A percentile compares a stretch with the other conserved stretches of the same genome.
Evolutionary conservation across 2,329 filamentous ascomycete genomes (phyloP).

Genomic region (Monilinia fructicola): DNA sequence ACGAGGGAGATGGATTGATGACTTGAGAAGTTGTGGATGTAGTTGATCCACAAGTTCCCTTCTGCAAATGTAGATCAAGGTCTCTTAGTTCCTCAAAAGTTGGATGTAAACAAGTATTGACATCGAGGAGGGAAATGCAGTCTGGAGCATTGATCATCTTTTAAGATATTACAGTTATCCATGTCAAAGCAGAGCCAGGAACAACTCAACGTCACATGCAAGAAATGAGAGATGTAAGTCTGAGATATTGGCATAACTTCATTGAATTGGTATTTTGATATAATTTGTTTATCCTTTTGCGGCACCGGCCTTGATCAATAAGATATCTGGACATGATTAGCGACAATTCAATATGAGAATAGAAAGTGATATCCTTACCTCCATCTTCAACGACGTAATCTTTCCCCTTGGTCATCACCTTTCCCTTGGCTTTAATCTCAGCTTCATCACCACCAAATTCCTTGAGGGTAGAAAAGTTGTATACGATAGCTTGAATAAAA

Average conservation of each 20-base stretch:
- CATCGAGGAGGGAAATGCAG: not conserved
- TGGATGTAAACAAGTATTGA: too few relatives aligned
- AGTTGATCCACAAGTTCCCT: not conserved
- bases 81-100: too few relatives aligned
- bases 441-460: constrained; percentile 81
- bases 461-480: constrained; percentile 79
- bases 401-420: constrained; percentile 98
- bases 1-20: not conserved
- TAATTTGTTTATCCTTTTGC: constrained; percentile 37
- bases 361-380: constrained; percentile 47
- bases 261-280: constrained; percentile 23
- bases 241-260: constrained; percentile 1
- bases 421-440: constrained; percentile 88
- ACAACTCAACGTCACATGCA: not conserved
- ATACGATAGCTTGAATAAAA: constrained; percentile 94
- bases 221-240: not conserved
- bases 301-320: constrained; percentile 39
- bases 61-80: not conserved
- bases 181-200: not conserved
- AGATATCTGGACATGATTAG: constrained; percentile 29
- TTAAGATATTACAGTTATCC: not conserved
- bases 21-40: not conserved
- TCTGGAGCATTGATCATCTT: not conserved
- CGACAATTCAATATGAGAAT: not conserved
- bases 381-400: constrained; percentile 89